phyloP scores from a whole-genome alignment of 352 stramenopile genomes.

The Phytophthora tubulina region DNA sequence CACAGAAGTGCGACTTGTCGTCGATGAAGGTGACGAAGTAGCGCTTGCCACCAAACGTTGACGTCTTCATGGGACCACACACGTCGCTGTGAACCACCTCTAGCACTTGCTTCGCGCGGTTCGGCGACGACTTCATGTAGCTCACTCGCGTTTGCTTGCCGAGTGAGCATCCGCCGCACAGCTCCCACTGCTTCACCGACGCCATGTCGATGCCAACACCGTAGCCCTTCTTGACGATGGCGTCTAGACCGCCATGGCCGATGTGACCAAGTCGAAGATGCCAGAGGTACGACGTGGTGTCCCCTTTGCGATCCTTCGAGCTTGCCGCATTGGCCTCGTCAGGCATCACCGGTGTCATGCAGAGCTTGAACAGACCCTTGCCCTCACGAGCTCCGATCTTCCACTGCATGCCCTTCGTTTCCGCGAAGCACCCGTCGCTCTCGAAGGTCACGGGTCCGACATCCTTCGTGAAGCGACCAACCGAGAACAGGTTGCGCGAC shows the following conservation, averaged over 20 bases:
- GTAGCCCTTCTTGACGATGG: constrained; percentile 26
- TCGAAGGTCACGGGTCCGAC: no score
- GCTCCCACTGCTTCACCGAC: constrained; percentile 6
- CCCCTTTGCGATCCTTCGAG: neutral
- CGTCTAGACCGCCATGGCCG: constrained; percentile 22
- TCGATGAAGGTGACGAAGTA: no score
- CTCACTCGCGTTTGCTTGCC: constrained; percentile 8
- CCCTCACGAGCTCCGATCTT: no score
- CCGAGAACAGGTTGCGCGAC: no score
- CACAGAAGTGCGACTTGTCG: no score
- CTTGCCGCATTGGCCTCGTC: neutral
- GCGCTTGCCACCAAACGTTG: no score
- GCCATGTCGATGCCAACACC: constrained; percentile 16
- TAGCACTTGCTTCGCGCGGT: neutral
- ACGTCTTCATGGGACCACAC: no score
- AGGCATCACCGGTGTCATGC: neutral
- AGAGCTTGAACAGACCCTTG: constrained; percentile 4
- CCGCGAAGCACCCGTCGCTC: no score
- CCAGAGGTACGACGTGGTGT: constrained; percentile 28
- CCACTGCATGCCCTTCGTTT: neutral
- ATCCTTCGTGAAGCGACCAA: no score
- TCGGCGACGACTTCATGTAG: constrained; percentile 5
- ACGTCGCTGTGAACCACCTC: no score
- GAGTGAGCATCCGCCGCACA: neutral
- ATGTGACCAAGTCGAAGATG: constrained; percentile 33